Evolutionary conservation across 2,329 filamentous ascomycete genomes (phyloP), one percentile per base, ranked within the genome.

Genomic region (Parastagonospora avenae): DNA sequence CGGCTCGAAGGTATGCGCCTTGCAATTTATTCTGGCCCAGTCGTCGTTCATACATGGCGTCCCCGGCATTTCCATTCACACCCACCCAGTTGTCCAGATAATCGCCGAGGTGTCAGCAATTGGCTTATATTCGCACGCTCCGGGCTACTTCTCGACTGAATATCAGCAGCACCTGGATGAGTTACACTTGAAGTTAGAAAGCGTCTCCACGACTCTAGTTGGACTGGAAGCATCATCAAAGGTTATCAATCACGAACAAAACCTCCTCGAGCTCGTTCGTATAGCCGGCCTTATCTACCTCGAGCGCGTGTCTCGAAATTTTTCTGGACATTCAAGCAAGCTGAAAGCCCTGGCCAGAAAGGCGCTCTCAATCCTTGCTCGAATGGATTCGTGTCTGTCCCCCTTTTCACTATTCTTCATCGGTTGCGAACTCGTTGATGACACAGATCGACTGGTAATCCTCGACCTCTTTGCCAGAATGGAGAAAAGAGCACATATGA

Each of bases 401-500:
- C 53, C 56, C 24, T 67, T 66, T 49, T 55, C 64, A 35, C 38
- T 68, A 27, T 50, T 66, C 33, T 58, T 68, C 47, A 40, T 67
- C 35, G 59, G 60, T 33, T 66, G 65, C 49, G 64, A 68, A 46
- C 57, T 60, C 37, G 38, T 50, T 37, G 52, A 33, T 44, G 65
- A 68, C 53, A 56, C 59, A 41, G 55, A 64, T 46, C 55, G 62
- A 42, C 45, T 60, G 44, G 19, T 51, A 11, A 39, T 60, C 5
- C 55, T 60, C 12, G 36, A 49, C n/a, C 36, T 60, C 7, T 42
- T 52, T 24, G 28, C 40, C 8, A 36, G 38, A 11, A 55, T 50
- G 16, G 39, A 49, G 29, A 37, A 32, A 12, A 28, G 7, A 14
- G 33, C 37, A 8, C 41, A 46, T 31, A 4, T 47, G 6, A 30